Conservation (phyloP, 2,329 filamentous ascomycete genomes). For the Laburnicola sp. region DNA sequence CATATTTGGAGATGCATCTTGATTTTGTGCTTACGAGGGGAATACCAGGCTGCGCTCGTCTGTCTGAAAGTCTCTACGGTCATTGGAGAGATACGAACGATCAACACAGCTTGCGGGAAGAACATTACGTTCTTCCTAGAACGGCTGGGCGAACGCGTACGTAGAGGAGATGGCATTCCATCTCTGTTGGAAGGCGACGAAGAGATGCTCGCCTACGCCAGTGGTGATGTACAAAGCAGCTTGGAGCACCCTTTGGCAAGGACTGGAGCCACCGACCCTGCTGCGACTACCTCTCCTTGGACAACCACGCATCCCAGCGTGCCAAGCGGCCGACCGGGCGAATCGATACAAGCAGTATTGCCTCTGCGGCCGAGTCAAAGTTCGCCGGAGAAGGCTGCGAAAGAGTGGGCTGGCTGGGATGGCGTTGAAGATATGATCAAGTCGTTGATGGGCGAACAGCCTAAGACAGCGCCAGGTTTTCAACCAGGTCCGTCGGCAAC, state of each 20-base stretch:
- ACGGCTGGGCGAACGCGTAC: slow-evolving; percentile 61
- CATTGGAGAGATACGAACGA: slow-evolving; percentile 70
- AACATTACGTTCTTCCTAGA: slow-evolving; percentile 81
- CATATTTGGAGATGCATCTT: slow-evolving; percentile 88
- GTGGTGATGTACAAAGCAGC: slow-evolving; percentile 82
- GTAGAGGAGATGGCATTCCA: slow-evolving; percentile 45
- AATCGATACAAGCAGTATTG: slow-evolving; percentile 46
- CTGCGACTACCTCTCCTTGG: slow-evolving; percentile 8
- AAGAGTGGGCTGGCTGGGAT: slow-evolving; percentile 81
- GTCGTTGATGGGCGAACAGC: slow-evolving; percentile 56
- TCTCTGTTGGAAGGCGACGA: slow-evolving; percentile 68
- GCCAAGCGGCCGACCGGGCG: slow-evolving; percentile 28
- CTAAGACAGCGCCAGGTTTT: slow-evolving; percentile 24
- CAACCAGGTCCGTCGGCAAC: slow-evolving; percentile 29
- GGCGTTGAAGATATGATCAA: slow-evolving; percentile 67
- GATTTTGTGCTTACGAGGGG: slow-evolving; percentile 74
- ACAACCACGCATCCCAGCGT: slow-evolving; percentile 4
- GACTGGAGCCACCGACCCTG: slow-evolving; percentile 52
- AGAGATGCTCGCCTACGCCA: slow-evolving; percentile 83
- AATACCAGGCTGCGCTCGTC: slow-evolving; percentile 70
- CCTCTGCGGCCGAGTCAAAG: slow-evolving; percentile 55
- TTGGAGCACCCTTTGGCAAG: slow-evolving; percentile 82
- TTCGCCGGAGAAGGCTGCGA: slow-evolving; percentile 59
- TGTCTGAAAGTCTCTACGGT: slow-evolving; percentile 72
- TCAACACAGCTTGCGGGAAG: slow-evolving; percentile 77